These are phyloP conservation scores for Annona cherimola DNA, from an alignment of 164 flowering plant species.

Conservation along the genomic window DNA sequence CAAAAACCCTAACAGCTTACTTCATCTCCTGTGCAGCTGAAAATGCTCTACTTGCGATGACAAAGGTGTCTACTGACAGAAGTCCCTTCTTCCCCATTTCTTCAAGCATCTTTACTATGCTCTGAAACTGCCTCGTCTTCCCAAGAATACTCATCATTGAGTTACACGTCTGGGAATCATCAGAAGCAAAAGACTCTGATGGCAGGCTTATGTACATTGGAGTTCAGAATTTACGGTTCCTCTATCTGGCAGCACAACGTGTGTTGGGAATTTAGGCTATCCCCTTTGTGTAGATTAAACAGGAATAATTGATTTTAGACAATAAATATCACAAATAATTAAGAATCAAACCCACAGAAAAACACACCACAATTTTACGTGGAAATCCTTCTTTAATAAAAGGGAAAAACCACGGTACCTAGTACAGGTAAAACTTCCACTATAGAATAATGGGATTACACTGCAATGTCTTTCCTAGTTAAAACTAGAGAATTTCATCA, in stretches of 20 bases:
- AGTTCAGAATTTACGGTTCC: slow-evolving; percentile 51
- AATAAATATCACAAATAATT: no score
- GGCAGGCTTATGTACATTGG: slow-evolving; percentile 72
- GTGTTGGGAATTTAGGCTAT: no score
- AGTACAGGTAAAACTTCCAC: no score
- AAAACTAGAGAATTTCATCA: no score
- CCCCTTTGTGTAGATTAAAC: no score
- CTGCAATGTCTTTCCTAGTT: no score
- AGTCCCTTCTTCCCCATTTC: slow-evolving; percentile 75
- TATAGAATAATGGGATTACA: no score
- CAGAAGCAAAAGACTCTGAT: slow-evolving; percentile 59
- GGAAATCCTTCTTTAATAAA: slow-evolving; percentile 46
- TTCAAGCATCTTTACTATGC: slow-evolving; percentile 68
- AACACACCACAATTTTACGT: no score
- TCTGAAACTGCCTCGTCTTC: slow-evolving; percentile 76
- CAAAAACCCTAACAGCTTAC: slow-evolving; percentile 73
- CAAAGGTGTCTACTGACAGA: slow-evolving; percentile 65
- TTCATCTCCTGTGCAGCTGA: slow-evolving; percentile 75
- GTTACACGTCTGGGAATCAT: slow-evolving; percentile 74
- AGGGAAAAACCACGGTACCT: slow-evolving; percentile 6
- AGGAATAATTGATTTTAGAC: no score
- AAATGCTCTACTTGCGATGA: slow-evolving; percentile 61
- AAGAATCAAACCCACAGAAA: no score
- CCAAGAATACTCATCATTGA: slow-evolving; percentile 71
- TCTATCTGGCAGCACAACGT: slow-evolving; percentile 21